These are phyloP conservation scores for Saturnispora diversa DNA, from an alignment of 805 yeast species.

Conservation along the genomic window DNA sequence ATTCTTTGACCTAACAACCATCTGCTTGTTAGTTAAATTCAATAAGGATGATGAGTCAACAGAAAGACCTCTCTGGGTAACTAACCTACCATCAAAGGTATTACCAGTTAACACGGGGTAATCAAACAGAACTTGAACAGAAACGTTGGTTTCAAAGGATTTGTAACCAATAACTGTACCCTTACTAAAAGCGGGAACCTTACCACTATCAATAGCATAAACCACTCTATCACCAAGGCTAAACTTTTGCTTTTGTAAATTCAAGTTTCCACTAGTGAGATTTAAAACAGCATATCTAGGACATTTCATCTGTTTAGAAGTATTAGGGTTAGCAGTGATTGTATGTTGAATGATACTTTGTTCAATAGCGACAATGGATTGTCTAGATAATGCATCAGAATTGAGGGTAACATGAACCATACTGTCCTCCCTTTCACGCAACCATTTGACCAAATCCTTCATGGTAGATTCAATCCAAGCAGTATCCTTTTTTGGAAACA, in stretches of 20 bases:
- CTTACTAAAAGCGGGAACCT: constrained; percentile 75
- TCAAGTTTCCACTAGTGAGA: constrained; percentile 63
- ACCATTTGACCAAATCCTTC: constrained; percentile 32
- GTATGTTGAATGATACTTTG: constrained; percentile 41
- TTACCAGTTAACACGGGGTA: constrained; percentile 75
- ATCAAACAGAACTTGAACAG: constrained; percentile 78
- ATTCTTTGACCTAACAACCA: constrained; percentile 58
- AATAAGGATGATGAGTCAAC: constrained; percentile 76
- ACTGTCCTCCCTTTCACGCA: constrained; percentile 39
- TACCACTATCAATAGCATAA: constrained; percentile 78
- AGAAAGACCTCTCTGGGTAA: constrained; percentile 73
- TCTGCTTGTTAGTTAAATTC: constrained; percentile 67
- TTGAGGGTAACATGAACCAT: constrained; percentile 64
- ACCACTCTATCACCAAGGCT: constrained; percentile 84
- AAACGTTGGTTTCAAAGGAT: constrained; percentile 51
- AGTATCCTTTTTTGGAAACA: constrained; percentile 33
- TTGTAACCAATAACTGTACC: constrained; percentile 79
- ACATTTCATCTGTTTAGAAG: constrained; percentile 56
- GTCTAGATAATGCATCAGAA: constrained; percentile 66
- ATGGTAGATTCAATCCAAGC: constrained; percentile 37
- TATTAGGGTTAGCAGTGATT: constrained; percentile 36
- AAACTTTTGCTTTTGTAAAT: constrained; percentile 68
- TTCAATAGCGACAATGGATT: constrained; percentile 63
- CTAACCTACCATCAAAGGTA: constrained; percentile 67
- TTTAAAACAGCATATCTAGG: constrained; percentile 78